These are phyloP conservation scores for Taiwanofungus camphoratus DNA, from an alignment of 1,284 basidiomycete species.

Conservation along the genomic window DNA sequence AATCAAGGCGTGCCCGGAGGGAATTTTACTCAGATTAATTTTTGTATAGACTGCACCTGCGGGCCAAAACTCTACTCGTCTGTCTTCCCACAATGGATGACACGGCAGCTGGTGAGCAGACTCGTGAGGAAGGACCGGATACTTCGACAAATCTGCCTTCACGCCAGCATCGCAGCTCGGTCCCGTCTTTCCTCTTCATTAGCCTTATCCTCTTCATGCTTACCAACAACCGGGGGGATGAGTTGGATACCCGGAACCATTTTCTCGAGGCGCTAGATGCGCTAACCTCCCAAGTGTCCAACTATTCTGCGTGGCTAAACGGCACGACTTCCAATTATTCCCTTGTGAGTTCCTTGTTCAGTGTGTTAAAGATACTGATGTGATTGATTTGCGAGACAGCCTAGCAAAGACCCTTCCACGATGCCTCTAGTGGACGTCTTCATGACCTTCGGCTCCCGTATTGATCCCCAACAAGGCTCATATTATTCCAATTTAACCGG, in stretches of 20 bases:
- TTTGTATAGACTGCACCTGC: too few species aligned
- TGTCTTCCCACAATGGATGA: background rate
- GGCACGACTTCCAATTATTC: slow-evolving; percentile 61
- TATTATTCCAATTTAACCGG: slow-evolving; percentile 76
- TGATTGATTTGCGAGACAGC: slow-evolving; percentile 35
- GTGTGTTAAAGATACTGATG: slow-evolving; percentile 6
- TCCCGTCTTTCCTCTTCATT: slow-evolving; percentile 71
- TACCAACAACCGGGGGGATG: slow-evolving; percentile 59
- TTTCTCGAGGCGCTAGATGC: slow-evolving; percentile 57
- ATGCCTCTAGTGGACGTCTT: slow-evolving; percentile 46
- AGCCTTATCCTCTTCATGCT: slow-evolving; percentile 71
- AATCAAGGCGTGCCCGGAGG: too few species aligned
- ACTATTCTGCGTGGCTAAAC: slow-evolving; percentile 73
- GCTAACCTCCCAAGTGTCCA: slow-evolving; percentile 53
- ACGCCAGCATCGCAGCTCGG: slow-evolving; percentile 43
- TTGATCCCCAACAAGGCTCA: slow-evolving; percentile 44
- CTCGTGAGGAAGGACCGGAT: background rate
- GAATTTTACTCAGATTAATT: too few species aligned
- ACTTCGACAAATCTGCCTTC: slow-evolving; percentile 6
- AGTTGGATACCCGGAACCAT: slow-evolving; percentile 52
- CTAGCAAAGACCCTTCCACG: slow-evolving; percentile 39
- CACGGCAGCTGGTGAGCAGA: background rate
- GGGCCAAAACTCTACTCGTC: too few species aligned
- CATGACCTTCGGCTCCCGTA: slow-evolving; percentile 36
- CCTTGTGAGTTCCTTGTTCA: slow-evolving; percentile 44